Evolutionary conservation across 495 filamentous ascomycete genomes (phyloP).

Genomic region (Schizothecium vesticola): DNA sequence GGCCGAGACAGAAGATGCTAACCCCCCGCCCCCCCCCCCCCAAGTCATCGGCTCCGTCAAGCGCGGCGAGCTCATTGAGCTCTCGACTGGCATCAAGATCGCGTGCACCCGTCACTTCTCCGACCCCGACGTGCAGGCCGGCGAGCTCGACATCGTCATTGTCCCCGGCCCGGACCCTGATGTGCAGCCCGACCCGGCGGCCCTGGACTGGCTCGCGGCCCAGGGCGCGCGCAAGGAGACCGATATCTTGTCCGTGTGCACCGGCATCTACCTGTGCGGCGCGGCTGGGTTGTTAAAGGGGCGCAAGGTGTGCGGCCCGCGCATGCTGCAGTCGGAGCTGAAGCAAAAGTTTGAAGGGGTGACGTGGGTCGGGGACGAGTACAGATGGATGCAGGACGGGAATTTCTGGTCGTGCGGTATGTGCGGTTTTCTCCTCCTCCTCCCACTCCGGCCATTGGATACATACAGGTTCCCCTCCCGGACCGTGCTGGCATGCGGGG

Average conservation of each 20-base stretch:
- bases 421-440: conserved; percentile 11
- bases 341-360: conserved; percentile 40
- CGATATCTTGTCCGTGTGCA: conserved; percentile 52
- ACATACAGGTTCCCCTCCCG: background rate
- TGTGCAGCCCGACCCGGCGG: conserved; percentile 26
- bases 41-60: conserved; percentile 36
- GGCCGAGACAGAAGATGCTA: background rate
- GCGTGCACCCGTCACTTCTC: conserved; percentile 36
- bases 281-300: conserved; percentile 48
- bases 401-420: conserved; percentile 57
- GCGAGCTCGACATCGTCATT: conserved; percentile 48
- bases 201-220: conserved; percentile 40
- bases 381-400: conserved; percentile 51
- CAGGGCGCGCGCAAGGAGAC: conserved; percentile 32
- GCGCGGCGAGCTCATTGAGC: conserved; percentile 21
- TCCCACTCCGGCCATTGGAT: background rate
- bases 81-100: conserved; percentile 35
- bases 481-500: background rate
- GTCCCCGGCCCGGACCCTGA: conserved; percentile 50
- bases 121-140: conserved; percentile 41
- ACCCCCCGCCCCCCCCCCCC: too few species aligned
- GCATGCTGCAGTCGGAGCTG: conserved; percentile 43
- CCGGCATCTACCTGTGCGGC: conserved; percentile 45
- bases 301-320: conserved; percentile 45
- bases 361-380: conserved; percentile 41